phyloP scores from a whole-genome alignment of 345 rosid species.

The Triadica sebifera region DNA sequence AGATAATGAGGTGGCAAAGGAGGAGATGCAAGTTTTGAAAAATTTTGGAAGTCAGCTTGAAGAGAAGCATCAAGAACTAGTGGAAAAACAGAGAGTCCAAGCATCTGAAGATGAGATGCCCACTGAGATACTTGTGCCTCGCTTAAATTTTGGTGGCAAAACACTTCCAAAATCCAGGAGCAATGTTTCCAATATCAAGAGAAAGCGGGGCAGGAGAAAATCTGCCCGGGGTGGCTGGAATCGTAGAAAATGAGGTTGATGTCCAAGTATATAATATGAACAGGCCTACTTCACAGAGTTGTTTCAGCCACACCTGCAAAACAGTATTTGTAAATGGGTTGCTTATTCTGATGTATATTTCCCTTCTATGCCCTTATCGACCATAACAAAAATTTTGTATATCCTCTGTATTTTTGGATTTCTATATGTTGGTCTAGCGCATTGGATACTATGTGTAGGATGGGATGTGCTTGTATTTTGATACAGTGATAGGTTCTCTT shows the following conservation, averaged over 20 bases:
- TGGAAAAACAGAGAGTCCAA: conserved; percentile 20
- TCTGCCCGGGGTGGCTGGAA: conserved; percentile 37
- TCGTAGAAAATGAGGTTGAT: conserved; percentile 24
- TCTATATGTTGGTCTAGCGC: not conserved
- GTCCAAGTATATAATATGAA: not conserved
- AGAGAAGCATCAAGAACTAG: conserved; percentile 26
- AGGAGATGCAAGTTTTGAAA: conserved; percentile 37
- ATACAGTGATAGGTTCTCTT: too few species aligned
- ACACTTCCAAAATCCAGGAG: conserved; percentile 41
- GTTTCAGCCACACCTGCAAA: not conserved
- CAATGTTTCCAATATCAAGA: conserved; percentile 43
- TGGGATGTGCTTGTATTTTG: not conserved
- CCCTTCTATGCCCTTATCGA: not conserved
- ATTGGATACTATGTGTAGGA: not conserved
- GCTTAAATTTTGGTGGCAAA: conserved; percentile 24
- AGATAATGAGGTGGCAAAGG: conserved; percentile 42
- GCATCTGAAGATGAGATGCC: conserved; percentile 12
- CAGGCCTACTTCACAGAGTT: not conserved
- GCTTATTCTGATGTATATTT: conserved; percentile 4
- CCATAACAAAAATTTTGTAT: not conserved
- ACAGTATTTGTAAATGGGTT: conserved; percentile 6
- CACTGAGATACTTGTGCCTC: conserved; percentile 11
- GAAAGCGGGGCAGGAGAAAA: conserved; percentile 51
- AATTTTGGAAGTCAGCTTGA: conserved; percentile 26
- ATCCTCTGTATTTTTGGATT: not conserved